Base-by-base conservation (phyloP, 2,329 filamentous ascomycete species). In the Nectriaceae sp. region DNA sequence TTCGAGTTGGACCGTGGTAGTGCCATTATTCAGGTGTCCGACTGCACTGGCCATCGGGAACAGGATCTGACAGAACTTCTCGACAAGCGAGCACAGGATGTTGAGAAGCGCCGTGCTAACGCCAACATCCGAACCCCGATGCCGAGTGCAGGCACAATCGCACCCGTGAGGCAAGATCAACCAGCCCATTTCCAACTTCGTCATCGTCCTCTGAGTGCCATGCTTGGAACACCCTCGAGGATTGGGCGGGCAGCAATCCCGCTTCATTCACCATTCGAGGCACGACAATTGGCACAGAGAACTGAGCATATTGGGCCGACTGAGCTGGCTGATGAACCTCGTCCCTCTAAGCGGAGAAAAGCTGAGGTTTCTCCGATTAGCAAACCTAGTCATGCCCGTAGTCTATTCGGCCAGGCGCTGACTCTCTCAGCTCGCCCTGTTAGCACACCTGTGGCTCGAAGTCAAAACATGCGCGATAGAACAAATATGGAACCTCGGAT, bases 21-120 rank as follows among this genome's bases (percentile, higher is more conserved):
- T 2, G 80, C 89, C 21, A 78, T 95, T 49, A 87, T 97, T 11
- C 85, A 96, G 68, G 89, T 96, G 2, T 81, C 82, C 20, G 90
- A 96, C 48, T 81, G 79, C 33, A 75, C 88, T n/a, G 89, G 86
- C 6, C 80, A 77, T 26, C 84, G 80, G 2, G 80, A 93, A 57
- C 91, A 93, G 42, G 90, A 97, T 61, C 67, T 97, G 21, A 84
- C 87, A 0, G 84, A 85, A 21, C 69, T 97, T 21, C 72, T 94
- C 39, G 85, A 89, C 53, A 91, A 87, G 68, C 81, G 82, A 48
- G 73, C 74, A 10, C 84, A 80, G 58, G 78, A 85, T 48, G 80
- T 75, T 35, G 77, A 75, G 46, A 70, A 75, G 52, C 67, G 77
- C 15, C 72, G 79, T 40, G 69, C 70, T 5, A 72, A 73, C 47